A percentile compares a stretch with the other conserved stretches of the same genome.
Conservation (phyloP, 1,139 yeast species). For the Kodamaea alishanica region DNA sequence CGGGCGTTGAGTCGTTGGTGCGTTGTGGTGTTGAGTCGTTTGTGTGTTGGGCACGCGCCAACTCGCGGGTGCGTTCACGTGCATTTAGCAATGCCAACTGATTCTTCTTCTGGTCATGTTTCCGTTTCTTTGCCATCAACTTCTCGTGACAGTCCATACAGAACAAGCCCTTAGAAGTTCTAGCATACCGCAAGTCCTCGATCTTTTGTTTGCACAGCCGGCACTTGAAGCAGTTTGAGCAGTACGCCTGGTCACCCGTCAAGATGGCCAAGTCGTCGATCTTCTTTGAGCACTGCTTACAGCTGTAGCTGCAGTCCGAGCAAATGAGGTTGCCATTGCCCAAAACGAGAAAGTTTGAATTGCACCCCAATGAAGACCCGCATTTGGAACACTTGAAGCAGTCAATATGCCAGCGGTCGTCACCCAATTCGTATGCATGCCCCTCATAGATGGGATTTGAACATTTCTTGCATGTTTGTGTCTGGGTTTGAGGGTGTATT, state of each 20-base stretch:
- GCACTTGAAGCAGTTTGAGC: slow-evolving; percentile 87
- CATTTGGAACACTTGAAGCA: slow-evolving; percentile 92
- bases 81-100: slow-evolving; percentile 23
- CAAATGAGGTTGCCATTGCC: slow-evolving; percentile 93
- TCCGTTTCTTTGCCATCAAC: slow-evolving; percentile 64
- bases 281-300: slow-evolving; percentile 83
- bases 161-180: slow-evolving; percentile 89
- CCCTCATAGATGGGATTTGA: slow-evolving; percentile 57
- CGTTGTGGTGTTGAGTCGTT: too few species aligned
- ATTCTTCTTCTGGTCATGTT: slow-evolving; percentile 47
- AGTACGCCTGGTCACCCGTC: slow-evolving; percentile 93
- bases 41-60: background rate
- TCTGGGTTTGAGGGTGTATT: slow-evolving; percentile 6
- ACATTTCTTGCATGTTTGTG: slow-evolving; percentile 42
- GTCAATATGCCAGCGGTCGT: slow-evolving; percentile 91
- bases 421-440: slow-evolving; percentile 81
- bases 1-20: too few species aligned
- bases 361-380: slow-evolving; percentile 70
- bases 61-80: slow-evolving; percentile 4
- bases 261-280: slow-evolving; percentile 95
- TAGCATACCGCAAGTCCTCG: slow-evolving; percentile 86
- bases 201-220: slow-evolving; percentile 85
- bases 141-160: slow-evolving; percentile 93
- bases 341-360: slow-evolving; percentile 82
- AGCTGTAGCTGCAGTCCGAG: slow-evolving; percentile 83